phyloP scores from a whole-genome alignment of 139 green algal species.

The Pleodorina starrii region DNA sequence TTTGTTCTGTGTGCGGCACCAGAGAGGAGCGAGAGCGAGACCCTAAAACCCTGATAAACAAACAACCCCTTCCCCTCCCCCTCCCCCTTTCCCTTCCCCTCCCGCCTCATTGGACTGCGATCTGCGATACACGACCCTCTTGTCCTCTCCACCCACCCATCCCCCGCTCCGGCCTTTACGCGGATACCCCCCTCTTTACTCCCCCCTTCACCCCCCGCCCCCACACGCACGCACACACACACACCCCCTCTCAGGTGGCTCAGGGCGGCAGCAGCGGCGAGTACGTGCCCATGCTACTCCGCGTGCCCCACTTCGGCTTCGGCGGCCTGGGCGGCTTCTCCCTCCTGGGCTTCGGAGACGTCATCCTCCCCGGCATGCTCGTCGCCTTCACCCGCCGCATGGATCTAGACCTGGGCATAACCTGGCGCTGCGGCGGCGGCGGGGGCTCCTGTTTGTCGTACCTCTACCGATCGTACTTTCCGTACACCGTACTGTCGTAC shows the following conservation, averaged over 20 bases:
- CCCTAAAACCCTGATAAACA: too few relatives aligned
- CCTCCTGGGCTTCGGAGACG: slow-evolving; percentile 67
- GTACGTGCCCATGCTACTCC: slow-evolving; percentile 90
- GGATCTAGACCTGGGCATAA: slow-evolving; percentile 53
- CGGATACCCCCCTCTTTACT: too few relatives aligned
- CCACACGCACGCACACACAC: too few relatives aligned
- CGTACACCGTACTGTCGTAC: slow-evolving; percentile 71
- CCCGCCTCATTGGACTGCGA: too few relatives aligned
- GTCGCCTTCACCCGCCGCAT: slow-evolving; percentile 59
- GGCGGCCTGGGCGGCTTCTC: slow-evolving; percentile 57
- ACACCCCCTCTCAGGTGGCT: slow-evolving; percentile 13
- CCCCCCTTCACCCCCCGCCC: too few relatives aligned
- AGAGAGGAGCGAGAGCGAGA: too few relatives aligned
- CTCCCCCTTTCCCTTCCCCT: neutral
- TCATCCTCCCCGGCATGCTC: slow-evolving; percentile 71
- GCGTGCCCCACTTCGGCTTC: slow-evolving; percentile 75
- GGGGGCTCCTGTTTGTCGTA: neutral
- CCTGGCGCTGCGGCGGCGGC: neutral
- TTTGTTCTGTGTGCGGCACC: too few relatives aligned
- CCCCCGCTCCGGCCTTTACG: too few relatives aligned
- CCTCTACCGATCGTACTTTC: slow-evolving; percentile 64
- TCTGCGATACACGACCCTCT: too few relatives aligned
- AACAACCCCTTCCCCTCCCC: neutral
- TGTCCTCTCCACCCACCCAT: too few relatives aligned
- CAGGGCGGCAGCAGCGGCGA: slow-evolving; percentile 52